phyloP scores from a whole-genome alignment of 2,329 filamentous ascomycete genomes.

The Rhinocladiella similis region DNA sequence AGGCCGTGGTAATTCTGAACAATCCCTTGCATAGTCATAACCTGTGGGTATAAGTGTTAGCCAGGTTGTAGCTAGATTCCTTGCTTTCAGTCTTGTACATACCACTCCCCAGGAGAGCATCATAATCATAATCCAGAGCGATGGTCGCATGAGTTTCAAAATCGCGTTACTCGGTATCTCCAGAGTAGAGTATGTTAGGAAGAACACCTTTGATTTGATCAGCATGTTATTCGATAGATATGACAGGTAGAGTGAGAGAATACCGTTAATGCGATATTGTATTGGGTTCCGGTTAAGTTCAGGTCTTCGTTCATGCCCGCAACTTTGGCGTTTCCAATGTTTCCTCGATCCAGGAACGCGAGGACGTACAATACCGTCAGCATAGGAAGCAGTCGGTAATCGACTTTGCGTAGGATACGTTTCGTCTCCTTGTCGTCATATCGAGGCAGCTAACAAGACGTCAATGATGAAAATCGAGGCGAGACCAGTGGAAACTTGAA shows the following conservation, averaged over 20 bases:
- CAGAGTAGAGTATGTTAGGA: constrained; percentile 59
- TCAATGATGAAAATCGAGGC: not conserved
- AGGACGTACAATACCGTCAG: constrained; percentile 20
- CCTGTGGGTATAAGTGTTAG: constrained; percentile 20
- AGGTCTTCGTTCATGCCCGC: constrained; percentile 45
- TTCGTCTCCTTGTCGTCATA: constrained; percentile 20
- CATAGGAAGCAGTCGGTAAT: constrained; percentile 32
- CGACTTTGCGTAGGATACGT: constrained; percentile 43
- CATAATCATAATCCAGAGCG: constrained; percentile 36
- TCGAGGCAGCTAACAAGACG: constrained; percentile 1
- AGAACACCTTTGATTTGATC: constrained; percentile 52
- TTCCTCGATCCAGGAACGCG: constrained; percentile 39
- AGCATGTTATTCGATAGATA: no score
- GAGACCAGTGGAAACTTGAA: not conserved
- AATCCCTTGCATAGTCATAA: constrained; percentile 53
- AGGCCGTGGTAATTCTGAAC: constrained; percentile 48
- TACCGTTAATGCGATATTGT: constrained; percentile 31
- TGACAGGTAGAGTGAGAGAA: no score
- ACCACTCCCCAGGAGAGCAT: constrained; percentile 47
- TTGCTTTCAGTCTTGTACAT: not conserved
- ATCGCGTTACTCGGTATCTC: constrained; percentile 66
- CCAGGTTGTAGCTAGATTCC: no score
- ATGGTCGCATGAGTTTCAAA: constrained; percentile 46
- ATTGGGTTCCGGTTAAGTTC: constrained; percentile 43
- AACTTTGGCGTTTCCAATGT: constrained; percentile 49